These are phyloP conservation scores for Kodamaea plutei DNA, from an alignment of 1,139 yeast genomes.

Conservation along the genomic window DNA sequence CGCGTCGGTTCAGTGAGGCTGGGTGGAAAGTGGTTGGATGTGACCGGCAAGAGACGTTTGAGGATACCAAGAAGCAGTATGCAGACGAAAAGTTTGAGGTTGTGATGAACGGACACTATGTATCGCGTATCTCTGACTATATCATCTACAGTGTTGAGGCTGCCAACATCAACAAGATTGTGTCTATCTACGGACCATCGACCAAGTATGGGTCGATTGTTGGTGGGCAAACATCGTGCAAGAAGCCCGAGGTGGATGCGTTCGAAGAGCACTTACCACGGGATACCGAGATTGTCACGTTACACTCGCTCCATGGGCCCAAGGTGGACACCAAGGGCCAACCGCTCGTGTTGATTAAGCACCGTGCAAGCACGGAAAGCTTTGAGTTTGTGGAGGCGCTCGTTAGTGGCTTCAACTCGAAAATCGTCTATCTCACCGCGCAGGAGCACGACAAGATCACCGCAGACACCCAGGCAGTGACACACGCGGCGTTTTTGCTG, in stretches of 20 bases:
- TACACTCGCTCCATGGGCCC: constrained; percentile 96
- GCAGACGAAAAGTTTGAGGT: constrained; percentile 48
- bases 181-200: constrained; percentile 73
- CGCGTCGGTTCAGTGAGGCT: constrained; percentile 67
- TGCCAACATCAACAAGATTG: constrained; percentile 70
- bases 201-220: constrained; percentile 85
- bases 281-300: constrained; percentile 78
- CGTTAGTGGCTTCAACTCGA: constrained; percentile 71
- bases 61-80: constrained; percentile 40
- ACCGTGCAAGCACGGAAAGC: constrained; percentile 57
- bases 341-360: constrained; percentile 82
- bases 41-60: constrained; percentile 70
- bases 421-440: constrained; percentile 74
- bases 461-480: constrained; percentile 97
- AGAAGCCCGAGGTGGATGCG: constrained; percentile 83
- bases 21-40: constrained; percentile 95
- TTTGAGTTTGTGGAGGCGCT: constrained; percentile 59
- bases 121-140: constrained; percentile 76
- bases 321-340: constrained; percentile 85
- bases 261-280: constrained; percentile 70
- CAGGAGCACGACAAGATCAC: constrained; percentile 89
- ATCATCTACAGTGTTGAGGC: constrained; percentile 90
- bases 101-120: constrained; percentile 72
- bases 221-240: constrained; percentile 98
- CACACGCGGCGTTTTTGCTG: constrained; percentile 93